These are phyloP conservation scores for Copromyces sp. DNA, from an alignment of 495 filamentous ascomycete genomes.

Conservation along the genomic window DNA sequence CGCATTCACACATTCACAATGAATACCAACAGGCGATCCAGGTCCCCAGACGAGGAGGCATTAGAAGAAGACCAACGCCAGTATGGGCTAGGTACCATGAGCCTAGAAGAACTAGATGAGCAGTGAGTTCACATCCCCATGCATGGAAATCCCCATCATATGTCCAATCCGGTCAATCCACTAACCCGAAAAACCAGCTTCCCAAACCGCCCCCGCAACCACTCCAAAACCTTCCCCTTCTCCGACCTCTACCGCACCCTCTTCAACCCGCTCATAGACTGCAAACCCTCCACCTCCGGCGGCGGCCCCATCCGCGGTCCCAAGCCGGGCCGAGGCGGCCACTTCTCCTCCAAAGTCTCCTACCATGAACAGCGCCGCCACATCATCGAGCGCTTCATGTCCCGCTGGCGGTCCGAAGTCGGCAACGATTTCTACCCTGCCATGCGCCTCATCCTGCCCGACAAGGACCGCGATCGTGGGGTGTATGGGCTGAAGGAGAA, in stretches of 20 bases:
- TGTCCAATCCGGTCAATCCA: not conserved
- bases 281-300: slow-evolving; percentile 62
- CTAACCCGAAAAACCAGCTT: slow-evolving; percentile 40
- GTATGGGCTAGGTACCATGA: slow-evolving; percentile 34
- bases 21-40: slow-evolving; percentile 15
- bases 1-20: slow-evolving; percentile 3
- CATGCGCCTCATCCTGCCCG: slow-evolving; percentile 82
- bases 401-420: slow-evolving; percentile 77
- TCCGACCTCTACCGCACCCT: slow-evolving; percentile 64
- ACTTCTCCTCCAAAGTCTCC: slow-evolving; percentile 48
- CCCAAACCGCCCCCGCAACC: slow-evolving; percentile 76
- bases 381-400: slow-evolving; percentile 84
- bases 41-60: slow-evolving; percentile 41
- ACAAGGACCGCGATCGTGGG: slow-evolving; percentile 84
- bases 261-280: slow-evolving; percentile 80
- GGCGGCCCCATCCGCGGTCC: slow-evolving; percentile 16
- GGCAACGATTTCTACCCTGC: slow-evolving; percentile 91
- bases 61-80: slow-evolving; percentile 39
- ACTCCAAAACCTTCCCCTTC: slow-evolving; percentile 70
- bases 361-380: slow-evolving; percentile 74
- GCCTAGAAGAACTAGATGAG: slow-evolving; percentile 48
- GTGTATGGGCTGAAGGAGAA: slow-evolving; percentile 96
- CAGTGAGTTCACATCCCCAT: slow-evolving; percentile 38
- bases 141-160: not conserved
- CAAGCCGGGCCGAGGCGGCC: slow-evolving; percentile 37